A percentile compares a stretch with the other conserved stretches of the same genome.
These are phyloP conservation scores for Erodium maritimum DNA, from an alignment of 345 rosid genomes.

Conservation along the genomic window DNA sequence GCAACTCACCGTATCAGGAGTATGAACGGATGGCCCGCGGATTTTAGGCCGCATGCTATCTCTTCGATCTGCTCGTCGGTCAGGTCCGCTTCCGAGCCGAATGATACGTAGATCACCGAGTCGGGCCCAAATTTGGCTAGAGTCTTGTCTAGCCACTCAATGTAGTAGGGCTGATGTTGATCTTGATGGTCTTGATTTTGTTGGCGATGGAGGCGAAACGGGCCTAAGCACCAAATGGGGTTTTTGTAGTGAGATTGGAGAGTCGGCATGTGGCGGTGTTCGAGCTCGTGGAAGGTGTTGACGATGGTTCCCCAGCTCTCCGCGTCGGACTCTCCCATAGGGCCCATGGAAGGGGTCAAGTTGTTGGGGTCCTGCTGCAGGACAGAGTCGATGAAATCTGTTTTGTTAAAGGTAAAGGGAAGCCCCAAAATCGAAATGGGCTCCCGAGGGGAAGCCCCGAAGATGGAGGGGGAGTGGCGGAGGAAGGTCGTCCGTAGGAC, in stretches of 20 bases:
- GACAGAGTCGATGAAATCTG: conserved; percentile 7
- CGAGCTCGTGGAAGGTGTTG: conserved; percentile 21
- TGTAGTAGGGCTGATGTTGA: neutral
- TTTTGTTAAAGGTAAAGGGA: conserved; percentile 11
- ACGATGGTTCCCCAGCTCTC: conserved; percentile 14
- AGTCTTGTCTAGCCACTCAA: conserved; percentile 2
- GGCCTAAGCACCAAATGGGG: conserved; percentile 12
- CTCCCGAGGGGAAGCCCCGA: neutral
- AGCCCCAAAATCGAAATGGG: neutral
- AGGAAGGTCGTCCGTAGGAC: neutral
- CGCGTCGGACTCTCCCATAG: conserved; percentile 3
- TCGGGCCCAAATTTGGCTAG: neutral
- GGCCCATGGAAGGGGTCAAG: neutral
- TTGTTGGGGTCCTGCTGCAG: neutral
- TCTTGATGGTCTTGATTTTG: neutral
- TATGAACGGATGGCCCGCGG: conserved; percentile 4
- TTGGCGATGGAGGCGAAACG: neutral
- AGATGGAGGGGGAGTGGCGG: neutral
- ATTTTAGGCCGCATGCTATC: conserved; percentile 5
- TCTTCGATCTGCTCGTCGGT: conserved; percentile 5
- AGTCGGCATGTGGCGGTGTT: conserved; percentile 11
- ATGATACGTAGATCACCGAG: conserved; percentile 7
- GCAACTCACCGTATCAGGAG: too few relatives aligned
- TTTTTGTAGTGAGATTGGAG: conserved; percentile 3
- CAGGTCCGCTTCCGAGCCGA: conserved; percentile 9